phyloP scores from a whole-genome alignment of 225 moss, liverwort and hornwort species.

The Ulota crispa region DNA sequence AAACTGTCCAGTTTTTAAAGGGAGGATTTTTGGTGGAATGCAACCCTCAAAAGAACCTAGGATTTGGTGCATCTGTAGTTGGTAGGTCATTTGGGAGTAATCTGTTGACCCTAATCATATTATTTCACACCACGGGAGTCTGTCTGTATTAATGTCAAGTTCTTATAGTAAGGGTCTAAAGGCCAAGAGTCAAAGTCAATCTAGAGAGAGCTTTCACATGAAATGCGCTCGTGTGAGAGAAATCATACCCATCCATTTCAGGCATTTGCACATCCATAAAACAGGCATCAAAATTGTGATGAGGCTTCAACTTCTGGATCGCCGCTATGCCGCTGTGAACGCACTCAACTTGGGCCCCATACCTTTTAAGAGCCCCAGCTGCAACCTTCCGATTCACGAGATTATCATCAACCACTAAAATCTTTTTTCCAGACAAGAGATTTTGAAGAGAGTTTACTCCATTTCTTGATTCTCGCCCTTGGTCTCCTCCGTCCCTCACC shows the following conservation, averaged over 20 bases:
- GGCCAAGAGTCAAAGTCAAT: neutral
- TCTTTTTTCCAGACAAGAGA: conserved; percentile 56
- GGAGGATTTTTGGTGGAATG: neutral
- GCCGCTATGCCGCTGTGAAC: conserved; percentile 63
- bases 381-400: conserved; percentile 66
- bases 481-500: conserved; percentile 43
- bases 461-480: conserved; percentile 44
- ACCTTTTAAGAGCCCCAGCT: conserved; percentile 62
- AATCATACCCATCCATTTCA: conserved; percentile 69
- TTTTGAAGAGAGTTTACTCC: conserved; percentile 51
- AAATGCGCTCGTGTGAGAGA: neutral
- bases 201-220: neutral
- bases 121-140: neutral
- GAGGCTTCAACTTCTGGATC: conserved; percentile 53
- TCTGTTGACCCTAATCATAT: neutral
- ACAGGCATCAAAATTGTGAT: conserved; percentile 71
- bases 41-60: neutral
- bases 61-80: neutral
- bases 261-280: conserved; percentile 83
- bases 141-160: neutral
- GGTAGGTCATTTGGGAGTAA: neutral
- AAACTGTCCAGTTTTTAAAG: neutral
- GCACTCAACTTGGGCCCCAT: conserved; percentile 68
- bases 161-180: neutral
- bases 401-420: conserved; percentile 71